Conservation (phyloP, 306 rosid species). For the Inga oerstediana region DNA sequence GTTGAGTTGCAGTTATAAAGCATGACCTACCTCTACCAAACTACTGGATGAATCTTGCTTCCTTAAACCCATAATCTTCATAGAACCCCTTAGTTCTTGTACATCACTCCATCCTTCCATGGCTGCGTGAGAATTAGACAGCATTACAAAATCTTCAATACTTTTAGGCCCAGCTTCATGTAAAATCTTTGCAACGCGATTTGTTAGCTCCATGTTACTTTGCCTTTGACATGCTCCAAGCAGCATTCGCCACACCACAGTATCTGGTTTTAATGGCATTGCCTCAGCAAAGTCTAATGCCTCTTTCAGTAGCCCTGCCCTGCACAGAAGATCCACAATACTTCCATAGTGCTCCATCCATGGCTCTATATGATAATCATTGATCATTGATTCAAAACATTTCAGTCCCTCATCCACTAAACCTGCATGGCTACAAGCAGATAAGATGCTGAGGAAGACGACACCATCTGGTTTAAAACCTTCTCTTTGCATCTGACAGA, state of each 20-base stretch:
- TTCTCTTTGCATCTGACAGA: conserved; percentile 50
- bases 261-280: conserved; percentile 61
- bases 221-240: conserved; percentile 49
- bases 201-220: not conserved
- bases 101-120: not conserved
- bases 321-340: conserved; percentile 59
- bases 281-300: conserved; percentile 48
- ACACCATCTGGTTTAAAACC: conserved; percentile 55
- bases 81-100: not conserved
- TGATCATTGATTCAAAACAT: conserved; percentile 52
- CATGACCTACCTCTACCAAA: not conserved
- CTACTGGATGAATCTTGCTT: not conserved
- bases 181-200: not conserved
- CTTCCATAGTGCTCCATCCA: conserved; percentile 67
- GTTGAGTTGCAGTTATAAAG: not conserved
- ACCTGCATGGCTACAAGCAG: conserved; percentile 57
- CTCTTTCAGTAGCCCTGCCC: conserved; percentile 56
- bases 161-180: conserved; percentile 16
- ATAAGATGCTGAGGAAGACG: conserved; percentile 56
- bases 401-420: conserved; percentile 54
- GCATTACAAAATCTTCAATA: not conserved
- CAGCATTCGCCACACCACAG: conserved; percentile 57
- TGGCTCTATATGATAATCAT: conserved; percentile 44
- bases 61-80: not conserved
- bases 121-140: conserved; percentile 9